Conservation (phyloP, 164 flowering plant genomes). For the Tetracentron sinense region DNA sequence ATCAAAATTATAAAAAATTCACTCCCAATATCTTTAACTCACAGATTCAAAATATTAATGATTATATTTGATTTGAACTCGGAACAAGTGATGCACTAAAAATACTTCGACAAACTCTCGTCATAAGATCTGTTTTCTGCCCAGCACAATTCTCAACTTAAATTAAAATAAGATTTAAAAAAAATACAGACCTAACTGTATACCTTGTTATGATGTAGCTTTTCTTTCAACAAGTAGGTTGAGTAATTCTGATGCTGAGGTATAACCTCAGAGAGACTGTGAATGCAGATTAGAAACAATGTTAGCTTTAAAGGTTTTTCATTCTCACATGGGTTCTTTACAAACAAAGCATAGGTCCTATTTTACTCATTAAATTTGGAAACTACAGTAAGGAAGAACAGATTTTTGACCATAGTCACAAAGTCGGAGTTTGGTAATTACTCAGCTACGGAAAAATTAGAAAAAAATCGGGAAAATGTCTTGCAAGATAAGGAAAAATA, state of each 20-base stretch:
- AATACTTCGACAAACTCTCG: not conserved
- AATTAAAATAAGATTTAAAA: not conserved
- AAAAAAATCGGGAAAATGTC: too few species aligned
- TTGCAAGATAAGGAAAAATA: too few species aligned
- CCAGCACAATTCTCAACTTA: not conserved
- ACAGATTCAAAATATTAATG: not conserved
- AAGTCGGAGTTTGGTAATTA: too few species aligned
- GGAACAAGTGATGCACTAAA: not conserved
- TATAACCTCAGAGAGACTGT: slow-evolving; percentile 21
- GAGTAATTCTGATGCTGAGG: slow-evolving; percentile 26
- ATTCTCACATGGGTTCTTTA: not conserved
- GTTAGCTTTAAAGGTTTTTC: slow-evolving; percentile 3
- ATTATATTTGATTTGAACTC: not conserved
- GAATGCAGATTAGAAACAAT: not conserved
- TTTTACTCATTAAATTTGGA: not conserved
- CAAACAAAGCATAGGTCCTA: not conserved
- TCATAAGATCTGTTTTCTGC: not conserved
- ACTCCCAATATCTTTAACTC: not conserved
- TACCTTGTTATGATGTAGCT: slow-evolving; percentile 31
- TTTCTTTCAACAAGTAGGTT: slow-evolving; percentile 20
- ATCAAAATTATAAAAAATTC: not conserved
- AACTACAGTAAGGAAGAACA: too few species aligned
- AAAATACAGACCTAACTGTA: not conserved
- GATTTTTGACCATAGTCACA: too few species aligned
- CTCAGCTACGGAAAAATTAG: too few species aligned